Percentiles rank a stretch among this genome's conserved stretches.
Conservation (phyloP, 306 rosid genomes). For the Echinosophora koreensis region DNA sequence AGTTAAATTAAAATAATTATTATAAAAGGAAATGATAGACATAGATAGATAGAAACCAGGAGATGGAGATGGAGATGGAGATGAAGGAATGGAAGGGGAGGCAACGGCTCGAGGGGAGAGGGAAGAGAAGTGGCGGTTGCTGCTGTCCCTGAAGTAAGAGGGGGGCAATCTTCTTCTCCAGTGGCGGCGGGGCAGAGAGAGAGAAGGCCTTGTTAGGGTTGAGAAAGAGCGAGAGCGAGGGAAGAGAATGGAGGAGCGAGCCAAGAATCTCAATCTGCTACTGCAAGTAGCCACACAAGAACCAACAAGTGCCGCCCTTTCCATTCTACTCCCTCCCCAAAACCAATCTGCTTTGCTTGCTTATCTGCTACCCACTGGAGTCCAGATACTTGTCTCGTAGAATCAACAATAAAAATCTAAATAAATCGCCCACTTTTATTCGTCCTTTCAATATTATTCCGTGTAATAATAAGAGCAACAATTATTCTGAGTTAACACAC, state of each 20-base stretch:
- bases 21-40: neutral
- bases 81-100: conserved; percentile 51
- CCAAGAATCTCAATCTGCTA: neutral
- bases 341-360: too few species aligned
- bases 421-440: too few species aligned
- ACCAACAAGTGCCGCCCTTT: conserved; percentile 80
- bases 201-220: conserved; percentile 36
- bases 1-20: neutral
- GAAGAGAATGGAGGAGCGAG: conserved; percentile 18
- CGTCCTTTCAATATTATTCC: neutral
- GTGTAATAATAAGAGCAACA: neutral
- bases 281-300: conserved; percentile 54
- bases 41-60: conserved; percentile 50
- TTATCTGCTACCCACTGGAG: too few species aligned
- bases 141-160: conserved; percentile 43
- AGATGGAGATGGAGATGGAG: conserved; percentile 57
- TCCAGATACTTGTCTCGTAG: too few species aligned
- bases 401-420: too few species aligned
- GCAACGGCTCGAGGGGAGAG: conserved; percentile 72
- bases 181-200: conserved; percentile 60
- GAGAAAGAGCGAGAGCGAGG: conserved; percentile 30
- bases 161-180: conserved; percentile 39
- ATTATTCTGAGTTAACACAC: too few species aligned
- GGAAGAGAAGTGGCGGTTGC: conserved; percentile 57
- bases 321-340: conserved; percentile 24